phyloP scores from a whole-genome alignment of 2,329 filamentous ascomycete species.

The Cladosporium sp. region DNA sequence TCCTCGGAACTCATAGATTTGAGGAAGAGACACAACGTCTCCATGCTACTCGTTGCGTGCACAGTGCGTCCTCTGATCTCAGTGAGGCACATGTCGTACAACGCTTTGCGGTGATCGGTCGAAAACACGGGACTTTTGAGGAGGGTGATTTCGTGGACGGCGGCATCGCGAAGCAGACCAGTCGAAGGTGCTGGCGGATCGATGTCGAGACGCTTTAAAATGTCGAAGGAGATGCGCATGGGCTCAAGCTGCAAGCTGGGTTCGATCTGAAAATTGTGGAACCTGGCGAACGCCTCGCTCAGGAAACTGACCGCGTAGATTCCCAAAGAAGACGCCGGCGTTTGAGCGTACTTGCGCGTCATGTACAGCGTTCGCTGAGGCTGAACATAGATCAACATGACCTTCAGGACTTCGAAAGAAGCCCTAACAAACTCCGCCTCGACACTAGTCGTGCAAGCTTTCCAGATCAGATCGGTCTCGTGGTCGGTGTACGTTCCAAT shows the following conservation, averaged over 20 bases:
- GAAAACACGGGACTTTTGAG: constrained; percentile 4
- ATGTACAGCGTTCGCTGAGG: constrained; percentile 56
- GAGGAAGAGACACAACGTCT: constrained; percentile 23
- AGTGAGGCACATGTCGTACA: constrained; percentile 22
- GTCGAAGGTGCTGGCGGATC: constrained; percentile 11
- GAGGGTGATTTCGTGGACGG: constrained; percentile 19
- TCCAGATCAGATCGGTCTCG: constrained; percentile 81
- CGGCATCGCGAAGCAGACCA: constrained; percentile 17
- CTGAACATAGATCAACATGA: constrained; percentile 44
- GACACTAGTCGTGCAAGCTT: constrained; percentile 72
- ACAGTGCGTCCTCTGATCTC: constrained; percentile 17
- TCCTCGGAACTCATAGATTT: constrained; percentile 14
- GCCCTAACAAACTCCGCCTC: constrained; percentile 83
- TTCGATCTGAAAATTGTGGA: neutral
- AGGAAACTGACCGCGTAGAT: constrained; percentile 23
- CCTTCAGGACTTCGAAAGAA: constrained; percentile 62
- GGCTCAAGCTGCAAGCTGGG: constrained; percentile 1
- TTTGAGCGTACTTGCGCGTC: constrained; percentile 63
- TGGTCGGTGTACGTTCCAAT: constrained; percentile 66
- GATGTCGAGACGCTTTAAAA: constrained; percentile 19
- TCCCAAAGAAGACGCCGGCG: constrained; percentile 22
- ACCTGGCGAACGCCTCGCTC: constrained; percentile 6
- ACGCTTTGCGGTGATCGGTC: constrained; percentile 18
- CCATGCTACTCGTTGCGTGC: constrained; percentile 22
- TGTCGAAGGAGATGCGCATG: constrained; percentile 20